phyloP scores from a whole-genome alignment of 768 basidiomycete genomes.

The Fibroporia radiculosa region DNA sequence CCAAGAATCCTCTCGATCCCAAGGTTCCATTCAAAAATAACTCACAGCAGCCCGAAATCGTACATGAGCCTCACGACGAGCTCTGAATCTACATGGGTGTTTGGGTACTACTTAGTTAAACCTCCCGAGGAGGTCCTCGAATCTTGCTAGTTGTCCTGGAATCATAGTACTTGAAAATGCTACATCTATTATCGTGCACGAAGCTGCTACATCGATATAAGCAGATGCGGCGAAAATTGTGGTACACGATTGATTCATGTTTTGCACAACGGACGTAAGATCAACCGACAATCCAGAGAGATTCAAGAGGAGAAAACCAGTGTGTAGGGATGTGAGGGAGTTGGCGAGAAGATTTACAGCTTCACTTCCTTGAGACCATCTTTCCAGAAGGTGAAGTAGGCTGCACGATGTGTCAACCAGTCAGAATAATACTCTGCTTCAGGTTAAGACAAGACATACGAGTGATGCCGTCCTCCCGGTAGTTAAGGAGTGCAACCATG shows the following conservation, averaged over 20 bases:
- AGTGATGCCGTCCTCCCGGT: conserved; percentile 79
- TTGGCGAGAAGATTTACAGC: conserved; percentile 31
- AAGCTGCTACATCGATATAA: no score
- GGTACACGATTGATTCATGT: no score
- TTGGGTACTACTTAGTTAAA: not conserved
- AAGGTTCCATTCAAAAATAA: conserved; percentile 18
- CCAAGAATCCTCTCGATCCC: conserved; percentile 63
- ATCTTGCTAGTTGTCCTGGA: not conserved
- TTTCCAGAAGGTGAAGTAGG: conserved; percentile 95
- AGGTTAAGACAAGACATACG: conserved; percentile 40
- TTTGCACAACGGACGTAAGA: no score
- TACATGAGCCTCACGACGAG: conserved; percentile 20
- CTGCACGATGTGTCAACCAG: conserved; percentile 28
- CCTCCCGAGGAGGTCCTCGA: not conserved
- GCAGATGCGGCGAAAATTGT: no score
- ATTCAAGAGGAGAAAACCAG: not conserved
- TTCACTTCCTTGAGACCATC: conserved; percentile 83
- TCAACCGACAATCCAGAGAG: conserved; percentile 1
- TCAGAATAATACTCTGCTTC: not conserved
- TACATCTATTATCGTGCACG: no score
- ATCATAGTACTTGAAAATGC: not conserved
- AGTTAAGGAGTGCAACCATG: conserved; percentile 93
- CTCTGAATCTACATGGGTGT: conserved; percentile 10
- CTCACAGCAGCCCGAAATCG: conserved; percentile 16
- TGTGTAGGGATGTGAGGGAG: not conserved